Evolutionary conservation across 148 eudicot genomes (phyloP).

Genomic region (Persicaria tinctoria): DNA sequence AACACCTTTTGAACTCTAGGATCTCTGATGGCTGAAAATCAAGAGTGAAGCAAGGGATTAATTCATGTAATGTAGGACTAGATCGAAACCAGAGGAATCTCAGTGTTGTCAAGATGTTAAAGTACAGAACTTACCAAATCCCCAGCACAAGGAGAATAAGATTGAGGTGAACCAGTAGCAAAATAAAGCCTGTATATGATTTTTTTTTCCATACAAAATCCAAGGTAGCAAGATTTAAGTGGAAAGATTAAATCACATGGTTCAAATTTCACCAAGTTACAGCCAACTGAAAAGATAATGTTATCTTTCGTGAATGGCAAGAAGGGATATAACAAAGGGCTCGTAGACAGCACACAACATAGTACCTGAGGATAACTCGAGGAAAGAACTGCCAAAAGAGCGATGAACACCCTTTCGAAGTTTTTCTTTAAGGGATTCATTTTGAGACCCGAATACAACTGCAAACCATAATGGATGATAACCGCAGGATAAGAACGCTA

Average conservation of each 20-base stretch:
- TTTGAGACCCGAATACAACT: conserved; percentile 91
- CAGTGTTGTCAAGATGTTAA: neutral
- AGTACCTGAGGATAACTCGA: conserved; percentile 71
- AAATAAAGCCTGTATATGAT: conserved; percentile 62
- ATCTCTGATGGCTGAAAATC: conserved; percentile 44
- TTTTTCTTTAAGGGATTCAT: conserved; percentile 75
- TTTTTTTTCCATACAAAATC: neutral
- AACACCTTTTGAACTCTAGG: conserved; percentile 56
- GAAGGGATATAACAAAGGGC: neutral
- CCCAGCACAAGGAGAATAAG: conserved; percentile 67
- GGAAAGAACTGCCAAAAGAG: conserved; percentile 63
- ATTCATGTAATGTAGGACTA: neutral
- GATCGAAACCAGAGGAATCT: neutral
- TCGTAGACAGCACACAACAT: neutral
- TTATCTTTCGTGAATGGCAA: neutral
- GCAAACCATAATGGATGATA: conserved; percentile 18
- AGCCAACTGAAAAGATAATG: neutral
- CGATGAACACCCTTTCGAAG: conserved; percentile 69
- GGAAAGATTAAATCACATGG: conserved; percentile 39
- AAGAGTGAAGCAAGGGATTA: neutral
- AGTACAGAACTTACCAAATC: conserved; percentile 47
- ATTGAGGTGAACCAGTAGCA: conserved; percentile 88
- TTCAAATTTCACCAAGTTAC: neutral
- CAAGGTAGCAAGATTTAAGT: neutral
- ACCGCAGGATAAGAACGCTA: neutral